Base-by-base conservation (phyloP, 495 filamentous ascomycete genomes). In the Articulospora tetracladia region DNA sequence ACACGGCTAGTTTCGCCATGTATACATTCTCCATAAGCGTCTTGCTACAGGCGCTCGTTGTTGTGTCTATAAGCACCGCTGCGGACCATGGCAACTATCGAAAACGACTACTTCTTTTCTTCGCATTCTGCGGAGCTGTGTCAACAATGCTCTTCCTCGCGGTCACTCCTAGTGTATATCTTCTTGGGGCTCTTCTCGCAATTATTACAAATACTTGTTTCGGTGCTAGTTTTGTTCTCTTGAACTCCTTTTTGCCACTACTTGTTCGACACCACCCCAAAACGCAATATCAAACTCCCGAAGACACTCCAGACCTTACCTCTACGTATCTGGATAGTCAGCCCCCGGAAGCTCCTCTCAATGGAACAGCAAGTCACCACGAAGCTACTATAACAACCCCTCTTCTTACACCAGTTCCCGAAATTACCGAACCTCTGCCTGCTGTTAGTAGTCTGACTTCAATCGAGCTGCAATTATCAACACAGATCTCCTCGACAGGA, bases 1-100 rank as follows among this genome's bases (percentile, higher is more conserved):
- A 97, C 73, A 97, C 94, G 11, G 93, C 94, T 19, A 95, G 90
- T 74, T 97, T 97, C 72, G 94, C 95, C 59, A 92, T 98, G 89
- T 98, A 98, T 75, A 96, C 91, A 3, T 98, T 98, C 73, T 95
- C 91, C 50, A 72, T 96, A 59, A 94, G 90, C 73, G 94, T 98
- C 1, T 70, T 97, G 10, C 68, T 97, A 30, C 94, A 98, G 73
- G 86, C 92, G 10, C 72, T 97, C 22, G 72, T 98, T 32, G 95
- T 98, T 27, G 88, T 98, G 59, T 95, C 91, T 57, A 96, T 98
- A 82, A 93, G 89, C 60, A 94, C 90, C 30, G 94, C 94, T 44
- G 94, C 94, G 48, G 94, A 98, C 69, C 94, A 98, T 73, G 94
- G 94, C 60, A 89, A 87, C 53, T 96, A 93, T 73, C 85, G 94